Evolutionary conservation across 2,329 filamentous ascomycete genomes (phyloP).

Genomic region (Phialemonium atrogriseum): DNA sequence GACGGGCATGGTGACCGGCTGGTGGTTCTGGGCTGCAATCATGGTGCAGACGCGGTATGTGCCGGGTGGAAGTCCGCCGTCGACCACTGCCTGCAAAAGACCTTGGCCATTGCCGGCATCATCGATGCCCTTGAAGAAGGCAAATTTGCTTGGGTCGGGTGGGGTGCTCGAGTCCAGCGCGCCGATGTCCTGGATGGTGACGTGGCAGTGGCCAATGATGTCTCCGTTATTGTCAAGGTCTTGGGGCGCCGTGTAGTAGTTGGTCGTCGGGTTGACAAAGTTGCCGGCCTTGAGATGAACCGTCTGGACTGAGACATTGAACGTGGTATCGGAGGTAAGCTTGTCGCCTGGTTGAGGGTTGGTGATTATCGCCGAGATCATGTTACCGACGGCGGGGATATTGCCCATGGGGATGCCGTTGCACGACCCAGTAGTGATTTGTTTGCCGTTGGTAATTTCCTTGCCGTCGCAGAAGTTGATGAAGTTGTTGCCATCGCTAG

Average conservation of each 20-base stretch:
- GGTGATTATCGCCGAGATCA: conserved; percentile 46
- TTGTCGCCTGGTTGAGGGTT: conserved; percentile 42
- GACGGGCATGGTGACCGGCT: conserved; percentile 34
- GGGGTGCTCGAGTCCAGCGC: conserved; percentile 38
- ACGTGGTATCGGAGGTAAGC: conserved; percentile 38
- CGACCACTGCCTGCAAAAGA: conserved; percentile 24
- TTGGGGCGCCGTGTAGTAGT: conserved; percentile 54
- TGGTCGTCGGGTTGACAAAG: conserved; percentile 51
- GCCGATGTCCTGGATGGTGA: conserved; percentile 49
- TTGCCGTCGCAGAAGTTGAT: conserved; percentile 52
- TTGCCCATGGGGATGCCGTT: conserved; percentile 55
- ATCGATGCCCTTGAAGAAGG: conserved; percentile 34
- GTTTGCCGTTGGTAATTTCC: conserved; percentile 52
- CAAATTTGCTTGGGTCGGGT: conserved; percentile 39
- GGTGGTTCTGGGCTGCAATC: conserved; percentile 31
- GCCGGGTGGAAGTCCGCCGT: conserved; percentile 29
- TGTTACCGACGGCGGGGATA: conserved; percentile 43
- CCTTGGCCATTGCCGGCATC: conserved; percentile 29
- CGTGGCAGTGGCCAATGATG: conserved; percentile 51
- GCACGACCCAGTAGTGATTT: conserved; percentile 50
- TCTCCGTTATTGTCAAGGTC: conserved; percentile 36
- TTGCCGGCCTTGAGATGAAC: conserved; percentile 44
- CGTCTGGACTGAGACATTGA: conserved; percentile 44
- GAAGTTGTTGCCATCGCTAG: conserved; percentile 48
- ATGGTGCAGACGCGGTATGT: conserved; percentile 35